Evolutionary conservation across 768 basidiomycete genomes (phyloP).

Genomic region (Kwoniella sp.): DNA sequence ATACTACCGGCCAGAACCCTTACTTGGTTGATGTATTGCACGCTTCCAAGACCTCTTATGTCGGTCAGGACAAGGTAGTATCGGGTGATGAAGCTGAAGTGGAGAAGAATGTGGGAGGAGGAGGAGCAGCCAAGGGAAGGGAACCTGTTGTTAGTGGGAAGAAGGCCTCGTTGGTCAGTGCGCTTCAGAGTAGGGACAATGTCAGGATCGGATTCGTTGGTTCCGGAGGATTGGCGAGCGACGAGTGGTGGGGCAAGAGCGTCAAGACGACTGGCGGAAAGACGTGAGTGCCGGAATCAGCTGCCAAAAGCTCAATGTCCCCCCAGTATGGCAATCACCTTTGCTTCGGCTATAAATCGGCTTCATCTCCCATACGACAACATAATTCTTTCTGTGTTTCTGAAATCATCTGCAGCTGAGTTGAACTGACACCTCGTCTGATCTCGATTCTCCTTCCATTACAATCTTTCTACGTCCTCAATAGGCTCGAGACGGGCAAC

Average conservation of each 20-base stretch:
- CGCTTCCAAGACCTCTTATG: slow-evolving; percentile 62
- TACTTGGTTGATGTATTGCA: slow-evolving; percentile 77
- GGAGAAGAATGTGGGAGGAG: slow-evolving; percentile 62
- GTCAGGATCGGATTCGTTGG: slow-evolving; percentile 80
- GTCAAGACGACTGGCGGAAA: slow-evolving; percentile 57
- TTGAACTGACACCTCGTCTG: neutral
- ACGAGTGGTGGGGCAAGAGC: slow-evolving; percentile 70
- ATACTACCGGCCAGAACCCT: slow-evolving; percentile 59
- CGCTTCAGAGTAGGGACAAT: slow-evolving; percentile 80
- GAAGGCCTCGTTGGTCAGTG: slow-evolving; percentile 74
- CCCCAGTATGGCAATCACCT: no score
- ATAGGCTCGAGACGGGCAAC: slow-evolving; percentile 68
- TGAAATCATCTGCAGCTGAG: no score
- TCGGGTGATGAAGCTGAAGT: slow-evolving; percentile 69
- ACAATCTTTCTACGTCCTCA: neutral
- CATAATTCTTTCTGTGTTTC: no score
- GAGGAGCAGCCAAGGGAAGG: slow-evolving; percentile 51
- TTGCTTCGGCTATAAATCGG: no score
- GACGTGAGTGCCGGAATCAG: slow-evolving; percentile 60
- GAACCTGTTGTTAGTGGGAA: slow-evolving; percentile 80
- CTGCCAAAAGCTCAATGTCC: no score
- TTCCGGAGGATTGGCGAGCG: slow-evolving; percentile 74
- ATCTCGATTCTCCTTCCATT: neutral
- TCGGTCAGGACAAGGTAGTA: slow-evolving; percentile 60
- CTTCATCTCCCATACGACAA: no score